Evolutionary conservation across 331 rosid species (phyloP).

Genomic region (Stylosanthes scabra): DNA sequence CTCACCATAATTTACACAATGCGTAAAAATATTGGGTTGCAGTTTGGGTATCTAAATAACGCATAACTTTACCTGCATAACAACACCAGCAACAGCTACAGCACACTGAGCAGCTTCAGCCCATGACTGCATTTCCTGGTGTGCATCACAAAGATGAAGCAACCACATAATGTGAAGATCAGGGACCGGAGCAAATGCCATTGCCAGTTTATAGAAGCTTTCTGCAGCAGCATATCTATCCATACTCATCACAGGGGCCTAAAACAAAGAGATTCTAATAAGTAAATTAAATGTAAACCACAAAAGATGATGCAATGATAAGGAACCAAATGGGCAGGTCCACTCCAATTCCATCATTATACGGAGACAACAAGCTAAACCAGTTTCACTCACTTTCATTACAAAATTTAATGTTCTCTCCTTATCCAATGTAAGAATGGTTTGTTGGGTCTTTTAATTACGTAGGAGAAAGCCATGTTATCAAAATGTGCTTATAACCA

Average conservation of each 20-base stretch:
- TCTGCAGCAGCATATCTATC: slow-evolving; percentile 99
- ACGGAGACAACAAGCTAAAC: not conserved
- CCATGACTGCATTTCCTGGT: slow-evolving; percentile 99
- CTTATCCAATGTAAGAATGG: not conserved
- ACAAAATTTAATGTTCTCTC: too few species aligned
- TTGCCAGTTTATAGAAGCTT: slow-evolving; percentile 87
- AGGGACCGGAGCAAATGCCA: slow-evolving; percentile 99
- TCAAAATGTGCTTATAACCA: not conserved
- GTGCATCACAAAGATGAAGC: slow-evolving; percentile 97
- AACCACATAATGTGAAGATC: slow-evolving; percentile 99
- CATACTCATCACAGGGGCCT: slow-evolving; percentile 89
- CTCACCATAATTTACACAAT: slow-evolving; percentile 6
- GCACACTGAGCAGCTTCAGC: slow-evolving; percentile 99
- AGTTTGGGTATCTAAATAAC: slow-evolving; percentile 22
- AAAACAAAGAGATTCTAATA: slow-evolving; percentile 34
- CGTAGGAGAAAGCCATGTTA: not conserved
- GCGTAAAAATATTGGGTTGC: not conserved
- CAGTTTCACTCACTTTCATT: not conserved
- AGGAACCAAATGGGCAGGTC: slow-evolving; percentile 7
- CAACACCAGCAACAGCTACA: slow-evolving; percentile 99
- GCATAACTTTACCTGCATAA: slow-evolving; percentile 77
- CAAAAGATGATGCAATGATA: not conserved
- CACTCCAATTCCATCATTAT: slow-evolving; percentile 15
- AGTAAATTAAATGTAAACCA: slow-evolving; percentile 12
- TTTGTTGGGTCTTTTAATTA: not conserved